phyloP scores from a whole-genome alignment of 208 protist species.

The Phytomonas serpens region DNA sequence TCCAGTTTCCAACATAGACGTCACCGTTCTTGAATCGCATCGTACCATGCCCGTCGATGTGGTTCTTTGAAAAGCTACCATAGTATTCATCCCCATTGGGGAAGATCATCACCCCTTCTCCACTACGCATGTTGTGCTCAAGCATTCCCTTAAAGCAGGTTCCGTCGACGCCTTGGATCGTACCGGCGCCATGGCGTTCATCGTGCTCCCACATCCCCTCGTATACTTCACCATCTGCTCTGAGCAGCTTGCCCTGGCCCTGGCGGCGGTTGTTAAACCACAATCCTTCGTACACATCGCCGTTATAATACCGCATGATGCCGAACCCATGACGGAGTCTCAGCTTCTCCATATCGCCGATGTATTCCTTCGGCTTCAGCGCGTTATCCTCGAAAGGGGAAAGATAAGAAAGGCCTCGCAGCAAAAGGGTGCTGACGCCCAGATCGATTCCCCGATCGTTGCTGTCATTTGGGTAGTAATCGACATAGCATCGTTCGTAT shows the following conservation, averaged over 20 bases:
- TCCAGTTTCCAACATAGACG: slow-evolving; percentile 81
- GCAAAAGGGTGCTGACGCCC: slow-evolving; percentile 31
- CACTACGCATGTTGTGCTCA: slow-evolving; percentile 50
- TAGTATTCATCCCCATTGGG: slow-evolving; percentile 84
- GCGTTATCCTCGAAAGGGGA: slow-evolving; percentile 57
- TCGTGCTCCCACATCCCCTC: slow-evolving; percentile 72
- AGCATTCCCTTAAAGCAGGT: slow-evolving; percentile 66
- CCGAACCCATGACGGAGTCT: slow-evolving; percentile 64
- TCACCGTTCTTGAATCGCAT: slow-evolving; percentile 74
- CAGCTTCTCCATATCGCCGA: slow-evolving; percentile 47
- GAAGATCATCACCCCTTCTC: slow-evolving; percentile 73
- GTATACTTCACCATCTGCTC: slow-evolving; percentile 49
- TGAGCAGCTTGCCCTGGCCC: slow-evolving; percentile 36
- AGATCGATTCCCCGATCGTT: slow-evolving; percentile 1
- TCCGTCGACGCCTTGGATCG: slow-evolving; percentile 52
- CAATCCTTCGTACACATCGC: slow-evolving; percentile 77
- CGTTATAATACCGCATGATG: slow-evolving; percentile 61
- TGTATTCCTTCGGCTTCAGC: slow-evolving; percentile 53
- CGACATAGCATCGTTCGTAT: slow-evolving; percentile 26
- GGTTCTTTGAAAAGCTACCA: slow-evolving; percentile 57
- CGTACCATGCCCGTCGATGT: slow-evolving; percentile 63
- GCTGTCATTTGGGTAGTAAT: slow-evolving; percentile 10
- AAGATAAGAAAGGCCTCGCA: slow-evolving; percentile 58
- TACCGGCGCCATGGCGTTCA: slow-evolving; percentile 60
- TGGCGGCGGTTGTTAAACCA: slow-evolving; percentile 66